Percentiles rank a stretch among this genome's conserved stretches.
phyloP scores from a whole-genome alignment of 768 basidiomycete species.

The Suillus cothurnatus region DNA sequence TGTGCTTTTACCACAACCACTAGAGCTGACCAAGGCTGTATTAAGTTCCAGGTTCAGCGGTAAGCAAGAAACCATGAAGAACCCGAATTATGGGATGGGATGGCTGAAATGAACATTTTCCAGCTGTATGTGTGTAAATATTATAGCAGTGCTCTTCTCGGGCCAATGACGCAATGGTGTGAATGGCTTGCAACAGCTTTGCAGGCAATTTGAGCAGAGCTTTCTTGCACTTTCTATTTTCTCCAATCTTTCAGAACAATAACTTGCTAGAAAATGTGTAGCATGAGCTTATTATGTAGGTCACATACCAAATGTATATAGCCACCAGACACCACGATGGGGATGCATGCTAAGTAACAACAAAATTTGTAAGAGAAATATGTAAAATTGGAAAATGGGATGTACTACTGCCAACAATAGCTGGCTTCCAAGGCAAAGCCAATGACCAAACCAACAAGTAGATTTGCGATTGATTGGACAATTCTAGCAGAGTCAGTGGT shows the following conservation, averaged over 20 bases:
- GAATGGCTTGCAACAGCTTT: slow-evolving; percentile 87
- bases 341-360: slow-evolving; percentile 57
- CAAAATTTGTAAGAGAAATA: background rate
- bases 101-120: slow-evolving; percentile 89
- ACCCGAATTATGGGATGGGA: slow-evolving; percentile 84
- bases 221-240: slow-evolving; percentile 79
- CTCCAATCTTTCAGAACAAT: slow-evolving; percentile 85
- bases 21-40: slow-evolving; percentile 79
- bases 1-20: slow-evolving; percentile 82
- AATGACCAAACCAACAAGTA: slow-evolving; percentile 70
- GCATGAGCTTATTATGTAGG: background rate
- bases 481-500: slow-evolving; percentile 48
- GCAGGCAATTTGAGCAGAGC: slow-evolving; percentile 85
- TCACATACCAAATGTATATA: slow-evolving; percentile 75
- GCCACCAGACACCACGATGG: slow-evolving; percentile 68
- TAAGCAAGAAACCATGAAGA: slow-evolving; percentile 71
- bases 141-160: slow-evolving; percentile 78
- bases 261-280: slow-evolving; percentile 49
- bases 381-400: background rate
- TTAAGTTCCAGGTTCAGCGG: slow-evolving; percentile 79
- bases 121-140: slow-evolving; percentile 72
- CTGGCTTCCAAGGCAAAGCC: slow-evolving; percentile 80
- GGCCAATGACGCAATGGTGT: slow-evolving; percentile 87
- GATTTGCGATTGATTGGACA: slow-evolving; percentile 70
- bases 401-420: slow-evolving; percentile 78